Base-by-base conservation (phyloP, 2,329 filamentous ascomycete species). In the Penicillium sp. region DNA sequence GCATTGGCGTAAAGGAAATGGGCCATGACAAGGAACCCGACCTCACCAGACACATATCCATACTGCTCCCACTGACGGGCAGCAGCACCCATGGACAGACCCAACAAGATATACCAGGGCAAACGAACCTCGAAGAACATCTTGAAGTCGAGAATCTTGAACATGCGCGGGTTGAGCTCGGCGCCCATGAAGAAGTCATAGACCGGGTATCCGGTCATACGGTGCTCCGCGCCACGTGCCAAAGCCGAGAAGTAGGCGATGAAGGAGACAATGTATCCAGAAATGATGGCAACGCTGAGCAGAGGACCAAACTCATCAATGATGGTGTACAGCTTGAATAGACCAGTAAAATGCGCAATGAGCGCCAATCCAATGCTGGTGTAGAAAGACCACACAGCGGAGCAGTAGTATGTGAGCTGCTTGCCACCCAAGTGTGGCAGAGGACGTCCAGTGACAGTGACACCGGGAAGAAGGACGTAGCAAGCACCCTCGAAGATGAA, bases 121-220 rank as follows among this genome's bases (percentile, higher is more conserved):
- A 95, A 80, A 60, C 90, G 86, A 53, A 95, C 89, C 70, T 95
- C 90, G 64, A 89, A 93, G 75, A 95, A 95, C 89, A 95, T 93
- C 75, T 95, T 95, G 75, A 93, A 89, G 72, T 95, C 89, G 42
- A 95, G 74, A 59, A 89, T 84, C 48, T 84, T 86, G 65, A 90
- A 92, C 77, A 96, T 81, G 58, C 89, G 80, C 4, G 89, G 89
- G 74, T 95, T 93, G 47, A 95, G 77, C 74, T 95, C 89, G 11
- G 87, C 86, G 46, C 89, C 89, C 82, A 93, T 90, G 77, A 93
- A 95, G 72, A 93, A 93, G 74, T 95, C 89, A 69, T 93, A 92
- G 62, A 93, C 74, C 38, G 79, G 80, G 61, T 83, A 80, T 33
- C 88, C 88, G 6, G 89, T 95, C 90, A 97, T 96, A 56, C 92